These are phyloP conservation scores for Davidsoniella australis DNA, from an alignment of 2,329 filamentous ascomycete species.

Conservation along the genomic window DNA sequence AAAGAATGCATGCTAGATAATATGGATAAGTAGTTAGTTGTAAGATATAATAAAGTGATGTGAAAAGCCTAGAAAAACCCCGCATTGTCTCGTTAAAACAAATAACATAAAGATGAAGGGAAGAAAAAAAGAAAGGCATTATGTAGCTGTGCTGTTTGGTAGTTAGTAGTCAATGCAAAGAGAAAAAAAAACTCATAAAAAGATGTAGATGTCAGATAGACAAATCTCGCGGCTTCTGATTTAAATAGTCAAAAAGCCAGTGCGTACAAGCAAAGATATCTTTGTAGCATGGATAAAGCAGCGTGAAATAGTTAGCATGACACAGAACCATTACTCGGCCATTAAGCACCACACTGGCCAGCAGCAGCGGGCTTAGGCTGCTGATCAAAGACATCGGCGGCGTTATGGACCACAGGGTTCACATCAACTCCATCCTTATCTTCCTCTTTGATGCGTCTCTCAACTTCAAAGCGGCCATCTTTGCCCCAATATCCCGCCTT, in stretches of 20 bases:
- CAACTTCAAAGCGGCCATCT: slow-evolving; percentile 51
- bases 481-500: slow-evolving; percentile 48
- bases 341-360: slow-evolving; percentile 27
- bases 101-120: not conserved
- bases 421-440: slow-evolving; percentile 19
- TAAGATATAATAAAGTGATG: too few relatives aligned
- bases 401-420: not conserved
- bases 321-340: slow-evolving; percentile 16
- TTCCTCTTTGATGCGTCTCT: slow-evolving; percentile 50
- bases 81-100: too few relatives aligned
- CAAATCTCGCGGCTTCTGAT: not conserved
- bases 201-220: not conserved
- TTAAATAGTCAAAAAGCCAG: too few relatives aligned
- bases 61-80: too few relatives aligned
- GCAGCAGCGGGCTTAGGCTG: slow-evolving; percentile 23
- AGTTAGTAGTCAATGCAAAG: not conserved
- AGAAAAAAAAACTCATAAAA: not conserved
- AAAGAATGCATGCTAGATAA: too few relatives aligned
- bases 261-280: too few relatives aligned
- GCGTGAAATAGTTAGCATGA: not conserved
- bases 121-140: not conserved
- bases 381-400: slow-evolving; percentile 22
- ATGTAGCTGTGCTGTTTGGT: not conserved
- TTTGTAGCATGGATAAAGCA: not conserved
- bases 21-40: too few relatives aligned